A percentile compares a stretch with the other conserved stretches of the same genome.
phyloP scores from a whole-genome alignment of 257 asterid genomes.

The Cruciata laevipes region DNA sequence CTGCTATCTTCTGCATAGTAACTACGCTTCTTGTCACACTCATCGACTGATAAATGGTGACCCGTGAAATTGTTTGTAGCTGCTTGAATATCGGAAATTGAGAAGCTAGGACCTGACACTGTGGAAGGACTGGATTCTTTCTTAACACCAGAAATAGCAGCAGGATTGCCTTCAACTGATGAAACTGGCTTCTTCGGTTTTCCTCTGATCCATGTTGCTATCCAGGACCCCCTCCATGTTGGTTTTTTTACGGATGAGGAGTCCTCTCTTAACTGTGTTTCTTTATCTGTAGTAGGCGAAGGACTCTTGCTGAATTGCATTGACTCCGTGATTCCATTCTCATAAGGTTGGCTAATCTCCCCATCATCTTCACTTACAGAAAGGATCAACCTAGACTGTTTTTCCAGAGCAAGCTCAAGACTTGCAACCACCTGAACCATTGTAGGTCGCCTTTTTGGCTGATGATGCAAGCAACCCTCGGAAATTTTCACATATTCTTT shows the following conservation, averaged over 20 bases:
- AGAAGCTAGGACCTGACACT: neutral
- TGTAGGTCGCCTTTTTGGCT: slow-evolving; percentile 18
- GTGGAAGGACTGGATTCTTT: neutral
- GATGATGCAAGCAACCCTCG: slow-evolving; percentile 10
- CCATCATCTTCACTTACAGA: neutral
- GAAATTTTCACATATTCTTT: neutral
- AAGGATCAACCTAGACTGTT: neutral
- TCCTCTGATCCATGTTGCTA: neutral
- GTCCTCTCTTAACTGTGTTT: neutral
- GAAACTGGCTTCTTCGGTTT: neutral
- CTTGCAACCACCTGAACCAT: slow-evolving; percentile 20
- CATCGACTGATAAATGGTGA: neutral
- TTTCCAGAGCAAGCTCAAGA: slow-evolving; percentile 21
- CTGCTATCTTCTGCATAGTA: neutral
- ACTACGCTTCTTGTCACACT: neutral
- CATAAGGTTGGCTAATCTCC: neutral
- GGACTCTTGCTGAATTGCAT: neutral
- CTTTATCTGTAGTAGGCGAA: neutral
- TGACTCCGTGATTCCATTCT: neutral
- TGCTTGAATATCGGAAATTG: neutral
- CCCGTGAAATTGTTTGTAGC: neutral
- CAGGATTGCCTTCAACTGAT: neutral
- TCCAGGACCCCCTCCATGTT: neutral
- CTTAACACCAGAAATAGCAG: neutral
- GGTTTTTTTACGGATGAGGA: neutral